Evolutionary conservation across 1,284 basidiomycete species (phyloP).

Genomic region (Inonotus obliquus): DNA sequence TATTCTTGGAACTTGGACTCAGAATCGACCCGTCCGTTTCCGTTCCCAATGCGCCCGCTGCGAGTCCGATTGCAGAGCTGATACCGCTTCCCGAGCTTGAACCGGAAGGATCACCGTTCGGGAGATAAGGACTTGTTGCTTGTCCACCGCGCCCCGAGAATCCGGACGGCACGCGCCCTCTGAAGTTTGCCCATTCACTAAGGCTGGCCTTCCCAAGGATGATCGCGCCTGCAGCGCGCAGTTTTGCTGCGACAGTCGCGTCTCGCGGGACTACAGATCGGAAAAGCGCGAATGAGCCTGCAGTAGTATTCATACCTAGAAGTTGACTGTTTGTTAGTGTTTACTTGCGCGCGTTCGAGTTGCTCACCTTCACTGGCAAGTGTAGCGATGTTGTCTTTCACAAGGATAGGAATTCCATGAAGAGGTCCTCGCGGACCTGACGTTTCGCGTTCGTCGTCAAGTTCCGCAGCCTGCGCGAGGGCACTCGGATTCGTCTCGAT

Average conservation of each 20-base stretch:
- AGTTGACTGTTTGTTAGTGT: neutral
- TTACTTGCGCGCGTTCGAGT: too few relatives aligned
- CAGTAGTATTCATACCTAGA: constrained; percentile 16
- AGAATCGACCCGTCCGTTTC: constrained; percentile 26
- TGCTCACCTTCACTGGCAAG: constrained; percentile 16
- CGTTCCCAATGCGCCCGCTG: constrained; percentile 22
- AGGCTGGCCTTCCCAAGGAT: constrained; percentile 38
- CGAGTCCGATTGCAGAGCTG: constrained; percentile 19
- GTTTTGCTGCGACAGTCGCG: constrained; percentile 52
- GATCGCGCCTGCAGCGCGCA: constrained; percentile 64
- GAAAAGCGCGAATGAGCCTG: constrained; percentile 54
- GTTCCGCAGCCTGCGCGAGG: constrained; percentile 20
- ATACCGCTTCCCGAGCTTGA: constrained; percentile 23
- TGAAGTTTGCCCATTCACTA: constrained; percentile 10
- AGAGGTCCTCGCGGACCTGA: constrained; percentile 24
- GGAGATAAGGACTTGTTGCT: constrained; percentile 35
- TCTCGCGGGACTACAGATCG: constrained; percentile 57
- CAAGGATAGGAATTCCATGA: constrained; percentile 32
- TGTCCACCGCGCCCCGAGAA: constrained; percentile 41
- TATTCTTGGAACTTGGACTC: constrained; percentile 35
- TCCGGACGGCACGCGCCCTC: constrained; percentile 25
- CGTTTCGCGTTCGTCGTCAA: constrained; percentile 26
- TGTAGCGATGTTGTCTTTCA: constrained; percentile 35
- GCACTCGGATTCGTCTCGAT: constrained; percentile 29
- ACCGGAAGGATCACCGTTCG: constrained; percentile 31